Conservation (phyloP, 805 yeast genomes). For the Starmerella stigmatis region DNA sequence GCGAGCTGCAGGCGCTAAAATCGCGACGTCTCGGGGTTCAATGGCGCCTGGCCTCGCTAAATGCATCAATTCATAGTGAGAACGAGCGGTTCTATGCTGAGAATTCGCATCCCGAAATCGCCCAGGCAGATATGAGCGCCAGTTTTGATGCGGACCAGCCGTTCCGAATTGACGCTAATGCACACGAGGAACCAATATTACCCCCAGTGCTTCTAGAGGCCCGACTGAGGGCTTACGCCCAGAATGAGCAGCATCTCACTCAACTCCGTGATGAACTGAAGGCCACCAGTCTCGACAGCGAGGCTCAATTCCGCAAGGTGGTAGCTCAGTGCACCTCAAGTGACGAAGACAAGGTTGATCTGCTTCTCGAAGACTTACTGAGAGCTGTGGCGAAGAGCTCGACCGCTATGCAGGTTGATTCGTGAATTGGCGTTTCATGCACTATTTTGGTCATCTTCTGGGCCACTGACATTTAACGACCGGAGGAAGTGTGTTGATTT, state of each 20-base stretch:
- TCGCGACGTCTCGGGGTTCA: conserved; percentile 19
- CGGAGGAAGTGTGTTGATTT: too few relatives aligned
- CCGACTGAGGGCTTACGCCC: conserved; percentile 66
- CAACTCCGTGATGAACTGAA: conserved; percentile 44
- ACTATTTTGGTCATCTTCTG: too few relatives aligned
- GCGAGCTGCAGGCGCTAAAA: conserved; percentile 42
- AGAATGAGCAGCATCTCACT: conserved; percentile 51
- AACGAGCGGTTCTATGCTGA: conserved; percentile 41
- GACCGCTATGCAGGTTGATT: too few relatives aligned
- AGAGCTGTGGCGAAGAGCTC: conserved; percentile 79
- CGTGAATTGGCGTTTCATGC: too few relatives aligned
- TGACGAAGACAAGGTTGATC: conserved; percentile 68
- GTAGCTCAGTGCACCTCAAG: conserved; percentile 86
- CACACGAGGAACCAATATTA: conserved; percentile 8
- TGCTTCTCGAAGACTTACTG: conserved; percentile 68
- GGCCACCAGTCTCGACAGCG: conserved; percentile 46
- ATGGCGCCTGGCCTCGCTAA: conserved; percentile 38
- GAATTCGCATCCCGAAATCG: conserved; percentile 29
- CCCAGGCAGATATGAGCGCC: conserved; percentile 17
- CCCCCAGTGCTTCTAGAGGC: conserved; percentile 41
- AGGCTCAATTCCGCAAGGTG: conserved; percentile 73
- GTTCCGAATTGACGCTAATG: conserved; percentile 42
- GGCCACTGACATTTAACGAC: too few relatives aligned
- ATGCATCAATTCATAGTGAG: conserved; percentile 55
- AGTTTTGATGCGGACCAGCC: conserved; percentile 65